Evolutionary conservation across 2,329 filamentous ascomycete genomes (phyloP).

Genomic region (Stachybotrys echinatus): DNA sequence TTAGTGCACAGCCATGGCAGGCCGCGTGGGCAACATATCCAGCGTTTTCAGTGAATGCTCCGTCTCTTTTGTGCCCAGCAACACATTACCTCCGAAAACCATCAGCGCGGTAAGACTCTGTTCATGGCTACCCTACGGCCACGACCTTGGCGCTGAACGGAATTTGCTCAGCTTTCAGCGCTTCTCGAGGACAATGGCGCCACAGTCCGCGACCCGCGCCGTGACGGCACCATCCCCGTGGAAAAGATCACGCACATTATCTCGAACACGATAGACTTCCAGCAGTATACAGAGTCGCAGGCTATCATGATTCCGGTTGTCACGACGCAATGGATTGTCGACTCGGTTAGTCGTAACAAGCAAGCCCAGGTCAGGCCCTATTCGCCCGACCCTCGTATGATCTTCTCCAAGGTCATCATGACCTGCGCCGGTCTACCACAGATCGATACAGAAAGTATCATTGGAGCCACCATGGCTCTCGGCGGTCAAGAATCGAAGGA

Average conservation of each 20-base stretch:
- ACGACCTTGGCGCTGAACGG: no score
- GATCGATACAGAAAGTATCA: constrained; percentile 86
- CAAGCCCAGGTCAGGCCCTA: constrained; percentile 75
- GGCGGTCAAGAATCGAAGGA: constrained; percentile 75
- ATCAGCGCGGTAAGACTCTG: constrained; percentile 37
- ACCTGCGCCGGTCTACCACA: constrained; percentile 79
- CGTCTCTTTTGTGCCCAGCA: constrained; percentile 41
- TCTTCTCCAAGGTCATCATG: constrained; percentile 80
- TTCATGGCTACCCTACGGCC: no score
- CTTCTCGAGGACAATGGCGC: constrained; percentile 46
- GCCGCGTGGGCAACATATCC: not conserved
- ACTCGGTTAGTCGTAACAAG: constrained; percentile 64
- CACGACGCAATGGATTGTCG: constrained; percentile 72
- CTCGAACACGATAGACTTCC: constrained; percentile 80
- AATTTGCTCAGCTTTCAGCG: constrained; percentile 29
- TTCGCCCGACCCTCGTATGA: constrained; percentile 85
- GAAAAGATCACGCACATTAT: constrained; percentile 49
- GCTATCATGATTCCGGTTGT: constrained; percentile 80
- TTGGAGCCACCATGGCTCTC: constrained; percentile 82
- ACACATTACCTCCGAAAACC: constrained; percentile 29
- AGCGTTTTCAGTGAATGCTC: constrained; percentile 35
- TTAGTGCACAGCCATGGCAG: not conserved
- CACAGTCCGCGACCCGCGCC: constrained; percentile 38
- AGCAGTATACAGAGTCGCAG: constrained; percentile 71
- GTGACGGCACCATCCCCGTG: constrained; percentile 43